These are phyloP conservation scores for Pleurotus platypus DNA, from an alignment of 768 basidiomycete species.

Conservation along the genomic window DNA sequence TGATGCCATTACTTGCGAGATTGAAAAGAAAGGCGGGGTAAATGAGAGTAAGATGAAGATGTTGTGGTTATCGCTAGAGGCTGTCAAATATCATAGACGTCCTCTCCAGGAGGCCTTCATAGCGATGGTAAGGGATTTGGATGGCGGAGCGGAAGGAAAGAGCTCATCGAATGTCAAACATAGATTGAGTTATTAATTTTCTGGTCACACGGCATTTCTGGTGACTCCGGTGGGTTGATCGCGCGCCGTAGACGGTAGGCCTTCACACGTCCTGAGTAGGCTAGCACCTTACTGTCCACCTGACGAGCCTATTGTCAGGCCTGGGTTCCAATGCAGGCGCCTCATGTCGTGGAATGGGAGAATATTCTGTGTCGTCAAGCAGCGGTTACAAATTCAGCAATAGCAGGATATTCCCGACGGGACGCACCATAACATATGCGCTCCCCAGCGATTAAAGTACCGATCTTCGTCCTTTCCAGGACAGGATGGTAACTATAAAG, in stretches of 20 bases:
- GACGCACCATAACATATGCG: slow-evolving; percentile 4
- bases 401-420: slow-evolving; percentile 1
- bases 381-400: neutral
- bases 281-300: neutral
- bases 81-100: slow-evolving; percentile 19
- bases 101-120: slow-evolving; percentile 31
- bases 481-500: slow-evolving; percentile 5
- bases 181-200: slow-evolving; percentile 10
- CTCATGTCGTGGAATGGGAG: slow-evolving; percentile 4
- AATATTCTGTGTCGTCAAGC: slow-evolving; percentile 8
- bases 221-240: slow-evolving; percentile 5
- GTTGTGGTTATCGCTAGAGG: slow-evolving; percentile 9
- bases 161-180: slow-evolving; percentile 10
- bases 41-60: slow-evolving; percentile 4
- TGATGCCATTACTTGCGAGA: neutral
- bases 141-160: slow-evolving; percentile 17
- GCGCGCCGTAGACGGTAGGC: slow-evolving; percentile 9
- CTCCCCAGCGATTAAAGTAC: neutral
- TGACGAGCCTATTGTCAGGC: slow-evolving; percentile 2
- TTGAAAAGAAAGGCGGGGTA: neutral
- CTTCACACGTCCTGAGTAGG: slow-evolving; percentile 12
- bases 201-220: slow-evolving; percentile 11
- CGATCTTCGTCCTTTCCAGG: neutral
- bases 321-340: neutral
- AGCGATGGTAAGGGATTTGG: slow-evolving; percentile 18